Conservation (phyloP, 75 land plant genomes). For the Chamaecyparis obtusa region DNA sequence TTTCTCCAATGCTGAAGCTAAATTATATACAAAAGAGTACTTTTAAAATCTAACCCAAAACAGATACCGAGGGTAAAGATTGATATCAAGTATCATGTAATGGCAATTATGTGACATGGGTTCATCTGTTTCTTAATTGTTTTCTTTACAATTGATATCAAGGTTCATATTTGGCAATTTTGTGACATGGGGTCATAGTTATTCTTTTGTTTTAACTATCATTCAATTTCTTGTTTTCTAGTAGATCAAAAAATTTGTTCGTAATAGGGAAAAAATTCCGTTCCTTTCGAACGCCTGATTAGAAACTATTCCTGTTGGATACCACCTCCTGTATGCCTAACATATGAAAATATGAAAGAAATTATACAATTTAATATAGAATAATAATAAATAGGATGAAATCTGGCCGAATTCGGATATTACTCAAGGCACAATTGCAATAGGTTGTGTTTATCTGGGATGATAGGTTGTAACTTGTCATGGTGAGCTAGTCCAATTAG, state of each 20-base stretch:
- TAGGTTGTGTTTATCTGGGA: not conserved
- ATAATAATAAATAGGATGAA: not conserved
- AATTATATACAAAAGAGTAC: not conserved
- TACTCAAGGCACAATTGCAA: not conserved
- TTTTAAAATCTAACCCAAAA: not conserved
- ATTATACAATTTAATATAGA: not conserved
- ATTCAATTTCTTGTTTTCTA: too few relatives aligned
- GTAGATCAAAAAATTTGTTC: not conserved
- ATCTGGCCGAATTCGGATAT: not conserved
- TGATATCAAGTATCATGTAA: not conserved
- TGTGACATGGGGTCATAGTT: not conserved
- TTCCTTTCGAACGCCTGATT: not conserved
- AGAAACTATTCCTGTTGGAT: not conserved
- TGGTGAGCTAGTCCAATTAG: not conserved
- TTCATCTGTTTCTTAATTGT: not conserved
- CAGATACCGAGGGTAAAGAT: not conserved
- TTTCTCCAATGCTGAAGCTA: not conserved
- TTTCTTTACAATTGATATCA: not conserved
- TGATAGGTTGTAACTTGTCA: not conserved
- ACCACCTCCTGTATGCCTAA: not conserved
- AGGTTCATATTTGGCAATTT: not conserved
- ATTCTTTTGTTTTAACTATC: too few relatives aligned
- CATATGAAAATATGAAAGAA: too few relatives aligned
- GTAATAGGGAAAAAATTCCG: not conserved
- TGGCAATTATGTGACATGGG: not conserved